Evolutionary conservation across 1,284 basidiomycete genomes (phyloP).

Genomic region (Cryptococcus sp.): DNA sequence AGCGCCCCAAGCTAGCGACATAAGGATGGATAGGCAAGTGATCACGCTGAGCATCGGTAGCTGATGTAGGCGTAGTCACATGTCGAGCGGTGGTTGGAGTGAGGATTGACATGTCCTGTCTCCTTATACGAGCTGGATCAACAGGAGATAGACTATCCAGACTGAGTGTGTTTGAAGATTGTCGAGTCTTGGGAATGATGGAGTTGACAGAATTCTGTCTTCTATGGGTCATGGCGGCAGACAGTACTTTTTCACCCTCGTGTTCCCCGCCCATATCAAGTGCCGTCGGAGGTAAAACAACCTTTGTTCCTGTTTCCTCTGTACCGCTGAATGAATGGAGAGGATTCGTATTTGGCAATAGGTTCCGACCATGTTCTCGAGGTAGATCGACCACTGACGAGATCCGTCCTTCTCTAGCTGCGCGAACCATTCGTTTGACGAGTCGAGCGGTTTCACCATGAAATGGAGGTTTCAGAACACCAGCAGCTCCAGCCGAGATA

Average conservation of each 20-base stretch:
- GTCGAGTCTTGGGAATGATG: not conserved
- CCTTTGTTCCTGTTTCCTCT: conserved; percentile 12
- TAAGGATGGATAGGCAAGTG: conserved; percentile 4
- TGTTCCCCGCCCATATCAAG: conserved; percentile 35
- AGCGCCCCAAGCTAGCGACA: not conserved
- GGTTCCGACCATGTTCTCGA: not conserved
- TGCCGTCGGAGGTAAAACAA: conserved; percentile 40
- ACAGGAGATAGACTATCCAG: not conserved
- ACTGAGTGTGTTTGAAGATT: not conserved
- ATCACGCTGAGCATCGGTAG: not conserved
- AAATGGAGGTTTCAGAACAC: conserved; percentile 45
- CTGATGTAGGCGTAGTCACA: not conserved
- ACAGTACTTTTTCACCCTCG: conserved; percentile 37
- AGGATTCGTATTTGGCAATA: not conserved
- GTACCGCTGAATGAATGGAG: not conserved
- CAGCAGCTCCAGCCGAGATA: conserved; percentile 37
- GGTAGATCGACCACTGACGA: conserved; percentile 3
- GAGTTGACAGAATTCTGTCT: not conserved
- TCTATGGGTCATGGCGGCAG: conserved; percentile 10
- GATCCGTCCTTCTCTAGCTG: conserved; percentile 23
- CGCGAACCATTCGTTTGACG: conserved; percentile 27
- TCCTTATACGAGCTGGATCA: too few relatives aligned
- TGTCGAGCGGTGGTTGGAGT: not conserved
- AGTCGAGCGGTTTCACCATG: conserved; percentile 22
- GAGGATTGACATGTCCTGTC: not conserved